Evolutionary conservation across 1,284 basidiomycete genomes (phyloP).

Genomic region (Ustilago sp.): DNA sequence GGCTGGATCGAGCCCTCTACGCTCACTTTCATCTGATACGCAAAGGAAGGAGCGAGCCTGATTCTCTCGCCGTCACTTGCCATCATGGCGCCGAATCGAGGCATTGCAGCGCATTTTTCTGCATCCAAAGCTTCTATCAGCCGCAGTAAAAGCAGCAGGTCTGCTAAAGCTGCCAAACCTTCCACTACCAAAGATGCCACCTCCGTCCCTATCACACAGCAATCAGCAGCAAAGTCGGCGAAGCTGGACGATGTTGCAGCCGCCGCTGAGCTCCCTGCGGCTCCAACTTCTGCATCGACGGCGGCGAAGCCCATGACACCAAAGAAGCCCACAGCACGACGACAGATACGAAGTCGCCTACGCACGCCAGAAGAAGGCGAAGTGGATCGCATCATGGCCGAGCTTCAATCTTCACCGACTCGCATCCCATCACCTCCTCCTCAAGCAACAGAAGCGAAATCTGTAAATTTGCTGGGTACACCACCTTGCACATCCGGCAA

Average conservation of each 20-base stretch:
- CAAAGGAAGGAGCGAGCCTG: neutral
- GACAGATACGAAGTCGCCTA: slow-evolving; percentile 25
- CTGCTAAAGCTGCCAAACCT: slow-evolving; percentile 19
- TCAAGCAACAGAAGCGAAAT: neutral
- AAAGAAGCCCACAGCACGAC: slow-evolving; percentile 20
- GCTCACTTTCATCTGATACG: neutral
- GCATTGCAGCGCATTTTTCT: slow-evolving; percentile 40
- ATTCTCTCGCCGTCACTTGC: neutral
- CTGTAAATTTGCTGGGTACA: slow-evolving; percentile 30
- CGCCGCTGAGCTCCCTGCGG: neutral
- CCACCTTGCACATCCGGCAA: slow-evolving; percentile 32
- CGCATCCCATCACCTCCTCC: slow-evolving; percentile 12
- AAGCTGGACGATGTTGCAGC: neutral
- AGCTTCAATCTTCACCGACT: slow-evolving; percentile 17
- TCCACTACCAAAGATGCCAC: slow-evolving; percentile 13
- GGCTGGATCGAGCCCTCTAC: neutral
- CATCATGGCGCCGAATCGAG: slow-evolving; percentile 35
- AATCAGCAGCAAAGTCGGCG: neutral
- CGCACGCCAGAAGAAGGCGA: slow-evolving; percentile 44
- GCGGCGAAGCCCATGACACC: slow-evolving; percentile 10
- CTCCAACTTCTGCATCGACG: neutral
- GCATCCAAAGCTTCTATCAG: slow-evolving; percentile 33
- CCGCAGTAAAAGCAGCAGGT: slow-evolving; percentile 16
- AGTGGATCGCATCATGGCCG: slow-evolving; percentile 46
- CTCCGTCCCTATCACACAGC: neutral